These are phyloP conservation scores for Tuber borchii DNA, from an alignment of 495 filamentous ascomycete genomes.

Conservation along the genomic window DNA sequence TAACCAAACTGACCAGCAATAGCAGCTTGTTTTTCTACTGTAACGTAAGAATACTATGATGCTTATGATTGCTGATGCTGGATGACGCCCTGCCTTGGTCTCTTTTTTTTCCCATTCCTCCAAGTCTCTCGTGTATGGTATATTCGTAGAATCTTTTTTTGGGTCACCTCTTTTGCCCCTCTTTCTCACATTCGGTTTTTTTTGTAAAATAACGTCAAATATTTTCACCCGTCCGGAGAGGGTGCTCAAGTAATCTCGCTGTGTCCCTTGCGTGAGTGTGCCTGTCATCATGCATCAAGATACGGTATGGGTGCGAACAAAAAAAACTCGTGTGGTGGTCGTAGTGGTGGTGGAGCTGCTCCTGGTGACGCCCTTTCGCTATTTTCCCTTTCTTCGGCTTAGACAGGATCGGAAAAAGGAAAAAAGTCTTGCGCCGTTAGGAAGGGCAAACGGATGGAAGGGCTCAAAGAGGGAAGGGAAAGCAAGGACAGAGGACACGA, in stretches of 20 bases:
- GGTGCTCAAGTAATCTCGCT: conserved; percentile 10
- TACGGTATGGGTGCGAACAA: conserved; percentile 10
- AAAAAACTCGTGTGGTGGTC: not conserved
- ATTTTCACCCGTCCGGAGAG: not conserved
- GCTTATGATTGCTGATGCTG: not conserved
- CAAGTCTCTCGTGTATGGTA: not conserved
- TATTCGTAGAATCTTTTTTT: not conserved
- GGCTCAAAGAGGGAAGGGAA: not conserved
- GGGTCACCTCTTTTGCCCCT: not conserved
- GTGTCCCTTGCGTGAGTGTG: conserved; percentile 31
- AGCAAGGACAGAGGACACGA: not conserved
- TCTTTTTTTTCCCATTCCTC: not conserved
- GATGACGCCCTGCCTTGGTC: not conserved
- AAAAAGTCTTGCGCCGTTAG: not conserved
- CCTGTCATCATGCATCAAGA: conserved; percentile 35
- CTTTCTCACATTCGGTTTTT: not conserved
- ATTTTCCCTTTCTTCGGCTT: not conserved
- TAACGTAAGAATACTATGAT: not conserved
- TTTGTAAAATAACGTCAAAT: not conserved
- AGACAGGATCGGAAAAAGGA: not conserved
- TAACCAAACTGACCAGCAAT: not conserved
- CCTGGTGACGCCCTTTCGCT: not conserved
- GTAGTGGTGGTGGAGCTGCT: conserved; percentile 2
- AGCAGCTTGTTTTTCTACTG: not conserved
- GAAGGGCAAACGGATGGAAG: not conserved